Evolutionary conservation across 495 filamentous ascomycete species (phyloP).

Genomic region (Neurospora terricola): DNA sequence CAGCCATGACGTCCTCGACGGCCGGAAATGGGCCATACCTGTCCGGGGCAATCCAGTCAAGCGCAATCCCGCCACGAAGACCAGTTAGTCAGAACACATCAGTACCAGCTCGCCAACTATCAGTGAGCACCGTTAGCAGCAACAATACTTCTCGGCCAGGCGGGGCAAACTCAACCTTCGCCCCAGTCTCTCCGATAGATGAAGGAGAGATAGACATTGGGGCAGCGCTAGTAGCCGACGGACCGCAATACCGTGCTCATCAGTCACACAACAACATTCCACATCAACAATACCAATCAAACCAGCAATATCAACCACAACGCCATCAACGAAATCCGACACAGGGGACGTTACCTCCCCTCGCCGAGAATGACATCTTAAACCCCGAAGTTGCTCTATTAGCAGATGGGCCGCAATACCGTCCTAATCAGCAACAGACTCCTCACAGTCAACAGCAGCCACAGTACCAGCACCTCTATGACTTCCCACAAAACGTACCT

Average conservation of each 20-base stretch:
- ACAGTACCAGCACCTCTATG: neutral
- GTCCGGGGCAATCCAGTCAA: constrained; percentile 7
- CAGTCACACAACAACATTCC: neutral
- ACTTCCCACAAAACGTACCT: neutral
- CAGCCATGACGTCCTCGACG: constrained; percentile 5
- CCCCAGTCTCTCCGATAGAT: neutral
- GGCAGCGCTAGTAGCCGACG: constrained; percentile 13
- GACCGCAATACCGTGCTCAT: constrained; percentile 10
- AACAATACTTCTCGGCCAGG: neutral
- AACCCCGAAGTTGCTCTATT: constrained; percentile 1
- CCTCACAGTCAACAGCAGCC: neutral
- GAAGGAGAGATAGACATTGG: neutral
- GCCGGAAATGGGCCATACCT: neutral
- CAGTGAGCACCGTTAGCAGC: neutral
- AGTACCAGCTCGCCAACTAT: neutral
- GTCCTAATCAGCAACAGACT: neutral
- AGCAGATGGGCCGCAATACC: neutral
- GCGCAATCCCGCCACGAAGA: neutral
- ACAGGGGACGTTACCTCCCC: neutral
- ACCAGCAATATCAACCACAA: neutral
- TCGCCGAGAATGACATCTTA: neutral
- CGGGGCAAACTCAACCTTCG: neutral
- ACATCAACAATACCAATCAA: neutral
- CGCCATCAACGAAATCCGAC: constrained; percentile 1
- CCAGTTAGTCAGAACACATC: neutral